Percentiles rank a stretch among this genome's conserved stretches.
Conservation (phyloP, 306 rosid species). For the Citrullus amarus region DNA sequence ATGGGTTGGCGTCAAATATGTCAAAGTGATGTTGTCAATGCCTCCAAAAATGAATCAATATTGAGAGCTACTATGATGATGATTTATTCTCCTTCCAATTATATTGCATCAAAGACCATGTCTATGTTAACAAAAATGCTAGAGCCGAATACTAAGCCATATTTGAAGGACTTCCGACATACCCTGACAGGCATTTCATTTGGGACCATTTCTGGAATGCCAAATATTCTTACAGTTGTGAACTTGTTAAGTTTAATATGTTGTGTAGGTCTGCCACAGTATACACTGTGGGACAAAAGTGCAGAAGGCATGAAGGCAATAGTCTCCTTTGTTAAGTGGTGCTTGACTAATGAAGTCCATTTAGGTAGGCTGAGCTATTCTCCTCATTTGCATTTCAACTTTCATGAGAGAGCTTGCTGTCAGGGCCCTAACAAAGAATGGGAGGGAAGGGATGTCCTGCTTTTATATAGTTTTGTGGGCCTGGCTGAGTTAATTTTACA, state of each 20-base stretch:
- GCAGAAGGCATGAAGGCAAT: slow-evolving; percentile 29
- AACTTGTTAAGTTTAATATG: slow-evolving; percentile 46
- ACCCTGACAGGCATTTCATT: slow-evolving; percentile 39
- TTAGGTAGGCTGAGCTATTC: slow-evolving; percentile 31
- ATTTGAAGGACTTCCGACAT: slow-evolving; percentile 25
- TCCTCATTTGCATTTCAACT: slow-evolving; percentile 36
- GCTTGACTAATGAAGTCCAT: slow-evolving; percentile 32
- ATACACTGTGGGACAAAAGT: slow-evolving; percentile 25
- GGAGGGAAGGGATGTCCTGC: slow-evolving; percentile 57
- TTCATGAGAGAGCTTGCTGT: slow-evolving; percentile 51
- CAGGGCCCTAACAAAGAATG: slow-evolving; percentile 39
- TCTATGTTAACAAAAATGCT: slow-evolving; percentile 34
- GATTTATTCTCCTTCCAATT: slow-evolving; percentile 69
- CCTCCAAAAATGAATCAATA: slow-evolving; percentile 47
- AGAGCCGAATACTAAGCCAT: slow-evolving; percentile 23
- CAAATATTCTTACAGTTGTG: slow-evolving; percentile 33
- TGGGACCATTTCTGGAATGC: slow-evolving; percentile 27
- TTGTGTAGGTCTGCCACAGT: slow-evolving; percentile 40
- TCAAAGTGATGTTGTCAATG: slow-evolving; percentile 33
- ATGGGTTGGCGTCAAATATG: slow-evolving; percentile 36
- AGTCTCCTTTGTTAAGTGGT: slow-evolving; percentile 38
- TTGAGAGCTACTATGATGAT: slow-evolving; percentile 72
- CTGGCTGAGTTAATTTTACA: slow-evolving; percentile 51
- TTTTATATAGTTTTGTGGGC: slow-evolving; percentile 59
- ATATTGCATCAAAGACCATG: slow-evolving; percentile 49